Percentiles rank a stretch among this genome's conserved stretches.
phyloP scores from a whole-genome alignment of 495 filamentous ascomycete species.

The Geopyxis carbonaria region DNA sequence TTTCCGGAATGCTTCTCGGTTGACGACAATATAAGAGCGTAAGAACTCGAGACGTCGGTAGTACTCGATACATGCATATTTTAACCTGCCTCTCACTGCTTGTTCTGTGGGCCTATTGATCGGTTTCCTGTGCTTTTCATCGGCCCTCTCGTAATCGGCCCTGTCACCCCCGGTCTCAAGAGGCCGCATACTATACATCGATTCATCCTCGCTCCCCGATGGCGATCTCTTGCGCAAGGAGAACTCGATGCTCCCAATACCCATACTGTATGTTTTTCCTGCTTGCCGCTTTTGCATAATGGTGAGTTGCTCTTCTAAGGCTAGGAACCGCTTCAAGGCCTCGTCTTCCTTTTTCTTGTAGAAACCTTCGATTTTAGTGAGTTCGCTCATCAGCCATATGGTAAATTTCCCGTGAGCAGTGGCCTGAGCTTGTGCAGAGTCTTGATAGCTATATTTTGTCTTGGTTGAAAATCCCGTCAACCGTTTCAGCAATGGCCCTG shows the following conservation, averaged over 20 bases:
- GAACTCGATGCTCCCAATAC: no score
- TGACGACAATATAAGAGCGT: constrained; percentile 78
- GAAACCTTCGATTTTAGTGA: constrained; percentile 53
- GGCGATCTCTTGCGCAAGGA: no score
- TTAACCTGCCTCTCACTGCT: constrained; percentile 69
- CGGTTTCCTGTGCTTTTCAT: constrained; percentile 9
- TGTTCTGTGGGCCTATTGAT: constrained; percentile 20
- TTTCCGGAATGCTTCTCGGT: constrained; percentile 84
- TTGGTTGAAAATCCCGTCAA: constrained; percentile 12
- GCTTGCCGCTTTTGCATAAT: constrained; percentile 45
- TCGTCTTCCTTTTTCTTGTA: constrained; percentile 50
- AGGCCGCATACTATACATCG: no score
- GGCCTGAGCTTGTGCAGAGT: constrained; percentile 15
- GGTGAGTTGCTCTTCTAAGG: constrained; percentile 48
- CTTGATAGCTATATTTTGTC: constrained; percentile 11
- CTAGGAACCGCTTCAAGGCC: constrained; percentile 38
- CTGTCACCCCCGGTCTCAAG: background rate
- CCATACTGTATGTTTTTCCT: no score
- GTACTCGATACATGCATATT: constrained; percentile 75
- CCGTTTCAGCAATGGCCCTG: constrained; percentile 17
- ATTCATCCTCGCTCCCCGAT: no score
- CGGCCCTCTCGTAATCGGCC: constrained; percentile 14
- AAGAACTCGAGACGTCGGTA: constrained; percentile 81
- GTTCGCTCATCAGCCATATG: constrained; percentile 42
- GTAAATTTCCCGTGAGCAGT: constrained; percentile 40